These are phyloP conservation scores for Aechmea fasciata DNA, from an alignment of 176 grass and related monocot species.

Conservation along the genomic window DNA sequence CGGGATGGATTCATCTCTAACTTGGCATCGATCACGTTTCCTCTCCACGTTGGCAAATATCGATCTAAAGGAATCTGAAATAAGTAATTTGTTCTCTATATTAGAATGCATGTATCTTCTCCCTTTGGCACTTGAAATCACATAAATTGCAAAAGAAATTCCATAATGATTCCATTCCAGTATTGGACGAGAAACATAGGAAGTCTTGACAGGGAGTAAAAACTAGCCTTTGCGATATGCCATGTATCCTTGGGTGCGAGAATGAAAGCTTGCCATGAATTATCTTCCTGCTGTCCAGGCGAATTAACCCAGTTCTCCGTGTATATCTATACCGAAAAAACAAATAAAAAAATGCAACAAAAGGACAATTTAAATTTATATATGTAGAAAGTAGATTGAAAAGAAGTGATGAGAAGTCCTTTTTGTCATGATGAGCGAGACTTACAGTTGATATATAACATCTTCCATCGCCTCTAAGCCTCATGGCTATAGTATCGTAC, in stretches of 20 bases:
- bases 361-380: neutral
- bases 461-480: slow-evolving; percentile 83
- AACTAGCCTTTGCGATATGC: slow-evolving; percentile 63
- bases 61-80: slow-evolving; percentile 66
- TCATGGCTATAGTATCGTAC: slow-evolving; percentile 96
- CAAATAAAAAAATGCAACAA: neutral
- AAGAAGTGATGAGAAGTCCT: too few species aligned
- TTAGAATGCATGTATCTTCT: neutral
- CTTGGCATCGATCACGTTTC: slow-evolving; percentile 58
- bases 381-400: too few species aligned
- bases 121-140: neutral
- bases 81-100: neutral
- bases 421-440: neutral
- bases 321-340: slow-evolving; percentile 60
- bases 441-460: slow-evolving; percentile 96
- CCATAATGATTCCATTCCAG: neutral
- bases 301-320: slow-evolving; percentile 97
- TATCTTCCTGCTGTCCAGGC: slow-evolving; percentile 84
- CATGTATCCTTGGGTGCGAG: slow-evolving; percentile 47
- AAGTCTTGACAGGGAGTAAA: neutral
- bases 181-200: neutral
- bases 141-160: neutral
- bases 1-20: slow-evolving; percentile 92
- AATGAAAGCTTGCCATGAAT: slow-evolving; percentile 94
- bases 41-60: slow-evolving; percentile 83